Conservation (phyloP, 169 alveolate genomes). For the Babesia gibsoni region DNA sequence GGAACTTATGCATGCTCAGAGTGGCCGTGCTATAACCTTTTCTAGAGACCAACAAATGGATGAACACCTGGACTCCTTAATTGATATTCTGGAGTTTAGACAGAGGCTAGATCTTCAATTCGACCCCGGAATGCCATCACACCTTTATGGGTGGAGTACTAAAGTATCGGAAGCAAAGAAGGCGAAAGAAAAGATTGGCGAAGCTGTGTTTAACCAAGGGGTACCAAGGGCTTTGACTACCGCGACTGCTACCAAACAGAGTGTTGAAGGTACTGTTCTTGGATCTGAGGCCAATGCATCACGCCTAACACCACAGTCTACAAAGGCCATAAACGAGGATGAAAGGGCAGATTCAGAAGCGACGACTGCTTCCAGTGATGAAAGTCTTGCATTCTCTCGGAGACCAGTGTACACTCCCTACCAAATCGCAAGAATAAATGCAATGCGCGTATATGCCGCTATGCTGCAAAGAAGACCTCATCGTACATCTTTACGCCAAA, state of each 20-base stretch:
- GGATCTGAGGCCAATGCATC: too few relatives aligned
- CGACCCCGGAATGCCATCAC: conserved; percentile 76
- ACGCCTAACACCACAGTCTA: too few relatives aligned
- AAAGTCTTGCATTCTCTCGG: conserved; percentile 8
- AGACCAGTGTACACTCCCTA: too few relatives aligned
- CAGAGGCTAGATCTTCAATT: conserved; percentile 65
- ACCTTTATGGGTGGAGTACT: conserved; percentile 72
- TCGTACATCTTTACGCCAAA: background rate
- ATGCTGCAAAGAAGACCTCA: background rate
- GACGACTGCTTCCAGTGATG: conserved; percentile 22
- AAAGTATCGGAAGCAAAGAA: too few relatives aligned
- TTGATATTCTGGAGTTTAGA: conserved; percentile 67
- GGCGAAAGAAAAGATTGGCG: too few relatives aligned
- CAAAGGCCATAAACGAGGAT: too few relatives aligned
- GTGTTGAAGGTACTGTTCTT: background rate
- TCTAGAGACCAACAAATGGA: conserved; percentile 59
- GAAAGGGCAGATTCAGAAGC: too few relatives aligned
- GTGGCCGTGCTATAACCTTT: conserved; percentile 42
- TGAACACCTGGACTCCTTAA: conserved; percentile 49
- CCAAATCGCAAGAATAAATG: too few relatives aligned
- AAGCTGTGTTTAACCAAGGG: too few relatives aligned
- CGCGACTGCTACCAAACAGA: background rate
- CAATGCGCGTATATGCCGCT: background rate
- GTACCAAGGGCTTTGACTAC: background rate
- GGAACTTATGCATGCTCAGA: conserved; percentile 55